A percentile compares a stretch with the other conserved stretches of the same genome.
Evolutionary conservation across 169 alveolate genomes (phyloP).

Genomic region (Perkinsus chesapeaki): DNA sequence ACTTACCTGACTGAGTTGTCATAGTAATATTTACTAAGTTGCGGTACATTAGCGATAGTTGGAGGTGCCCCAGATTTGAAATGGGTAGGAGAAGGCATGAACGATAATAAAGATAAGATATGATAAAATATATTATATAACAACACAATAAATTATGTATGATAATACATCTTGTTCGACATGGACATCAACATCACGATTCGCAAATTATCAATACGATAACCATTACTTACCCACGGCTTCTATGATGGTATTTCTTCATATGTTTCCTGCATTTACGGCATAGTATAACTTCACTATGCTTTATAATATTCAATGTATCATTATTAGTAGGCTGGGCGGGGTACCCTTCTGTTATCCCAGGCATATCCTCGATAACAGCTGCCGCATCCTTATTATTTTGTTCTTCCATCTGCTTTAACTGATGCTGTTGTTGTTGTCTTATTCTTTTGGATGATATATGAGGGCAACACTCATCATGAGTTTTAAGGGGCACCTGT

Average conservation of each 20-base stretch:
- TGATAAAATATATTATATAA: too few relatives aligned
- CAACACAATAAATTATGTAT: not conserved
- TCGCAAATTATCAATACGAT: too few relatives aligned
- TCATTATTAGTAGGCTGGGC: too few relatives aligned
- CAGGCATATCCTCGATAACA: too few relatives aligned
- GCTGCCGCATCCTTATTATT: not conserved
- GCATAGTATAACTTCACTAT: not conserved
- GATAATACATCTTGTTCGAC: too few relatives aligned
- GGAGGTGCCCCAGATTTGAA: not conserved
- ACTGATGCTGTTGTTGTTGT: not conserved
- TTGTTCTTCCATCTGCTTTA: not conserved
- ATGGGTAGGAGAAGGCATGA: not conserved
- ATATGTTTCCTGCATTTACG: not conserved
- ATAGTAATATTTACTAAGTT: too few relatives aligned
- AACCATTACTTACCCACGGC: too few relatives aligned
- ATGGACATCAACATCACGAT: too few relatives aligned
- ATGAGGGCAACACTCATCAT: not conserved
- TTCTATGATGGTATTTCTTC: not conserved
- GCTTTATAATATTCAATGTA: too few relatives aligned
- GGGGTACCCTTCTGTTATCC: not conserved
- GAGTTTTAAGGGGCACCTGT: not conserved
- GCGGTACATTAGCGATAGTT: not conserved
- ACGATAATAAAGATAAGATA: not conserved
- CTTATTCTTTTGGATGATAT: not conserved
- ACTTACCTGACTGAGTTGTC: not conserved